Conservation (phyloP, 257 asterid species). For the Mitragyna speciosa region DNA sequence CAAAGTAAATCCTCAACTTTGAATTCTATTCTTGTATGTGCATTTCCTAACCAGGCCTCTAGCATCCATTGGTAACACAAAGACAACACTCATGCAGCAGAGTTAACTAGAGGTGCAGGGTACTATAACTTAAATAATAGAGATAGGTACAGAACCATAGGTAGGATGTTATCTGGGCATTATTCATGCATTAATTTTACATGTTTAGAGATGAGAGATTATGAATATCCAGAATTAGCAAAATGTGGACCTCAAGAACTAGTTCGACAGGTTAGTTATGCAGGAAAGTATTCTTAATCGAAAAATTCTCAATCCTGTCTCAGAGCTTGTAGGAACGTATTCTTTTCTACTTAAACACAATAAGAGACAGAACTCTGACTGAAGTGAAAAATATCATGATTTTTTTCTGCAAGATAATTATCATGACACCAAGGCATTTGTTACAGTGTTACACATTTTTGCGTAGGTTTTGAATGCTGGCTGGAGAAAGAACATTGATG, state of each 20-base stretch:
- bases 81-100: conserved; percentile 28
- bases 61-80: conserved; percentile 32
- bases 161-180: conserved; percentile 69
- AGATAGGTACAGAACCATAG: conserved; percentile 73
- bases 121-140: conserved; percentile 58
- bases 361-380: neutral
- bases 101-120: conserved; percentile 37
- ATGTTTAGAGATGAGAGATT: conserved; percentile 76
- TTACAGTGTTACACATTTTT: neutral
- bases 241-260: conserved; percentile 70
- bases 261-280: conserved; percentile 58
- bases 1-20: conserved; percentile 33
- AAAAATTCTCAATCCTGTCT: neutral
- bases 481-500: conserved; percentile 37
- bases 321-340: neutral
- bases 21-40: neutral
- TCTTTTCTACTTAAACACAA: neutral
- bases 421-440: neutral
- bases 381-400: neutral
- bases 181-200: conserved; percentile 66
- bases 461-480: conserved; percentile 34
- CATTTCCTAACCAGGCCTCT: conserved; percentile 17
- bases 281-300: neutral
- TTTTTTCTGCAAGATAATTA: neutral
- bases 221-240: conserved; percentile 54